Evolutionary conservation across 2,329 filamentous ascomycete genomes (phyloP).

Genomic region (Neopestalotiopsis sp.): DNA sequence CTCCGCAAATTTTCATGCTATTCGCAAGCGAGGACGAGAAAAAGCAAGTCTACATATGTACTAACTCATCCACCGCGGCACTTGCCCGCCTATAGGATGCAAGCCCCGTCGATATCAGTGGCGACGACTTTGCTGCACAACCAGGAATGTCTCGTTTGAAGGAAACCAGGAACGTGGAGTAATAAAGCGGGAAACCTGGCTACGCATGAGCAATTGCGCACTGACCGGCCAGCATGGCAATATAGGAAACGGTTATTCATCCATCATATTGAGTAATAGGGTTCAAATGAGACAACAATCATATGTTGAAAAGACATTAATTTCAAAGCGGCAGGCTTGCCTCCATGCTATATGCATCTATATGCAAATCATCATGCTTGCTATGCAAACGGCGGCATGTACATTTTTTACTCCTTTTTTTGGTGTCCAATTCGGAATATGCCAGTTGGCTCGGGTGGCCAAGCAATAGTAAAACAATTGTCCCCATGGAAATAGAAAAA

Average conservation of each 20-base stretch:
- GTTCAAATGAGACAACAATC: background rate
- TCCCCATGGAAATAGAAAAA: background rate
- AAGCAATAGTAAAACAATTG: background rate
- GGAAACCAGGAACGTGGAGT: background rate
- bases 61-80: background rate
- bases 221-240: too few relatives aligned
- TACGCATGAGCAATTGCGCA: too few relatives aligned
- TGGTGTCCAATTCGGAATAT: background rate
- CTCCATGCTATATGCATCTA: conserved; percentile 6
- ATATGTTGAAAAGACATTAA: conserved; percentile 12
- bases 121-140: background rate
- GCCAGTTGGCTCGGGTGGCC: background rate
- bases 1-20: background rate
- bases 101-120: background rate
- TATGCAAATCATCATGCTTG: conserved; percentile 2
- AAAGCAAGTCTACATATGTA: background rate
- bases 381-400: conserved; percentile 5
- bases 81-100: background rate
- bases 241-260: too few relatives aligned
- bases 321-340: conserved; percentile 6
- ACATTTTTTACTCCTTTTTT: conserved; percentile 3
- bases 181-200: background rate
- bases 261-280: background rate
- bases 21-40: background rate
- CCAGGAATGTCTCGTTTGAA: background rate